These are phyloP conservation scores for Symbiodinium pilosum DNA, from an alignment of 73 alveolate species.

Conservation along the genomic window DNA sequence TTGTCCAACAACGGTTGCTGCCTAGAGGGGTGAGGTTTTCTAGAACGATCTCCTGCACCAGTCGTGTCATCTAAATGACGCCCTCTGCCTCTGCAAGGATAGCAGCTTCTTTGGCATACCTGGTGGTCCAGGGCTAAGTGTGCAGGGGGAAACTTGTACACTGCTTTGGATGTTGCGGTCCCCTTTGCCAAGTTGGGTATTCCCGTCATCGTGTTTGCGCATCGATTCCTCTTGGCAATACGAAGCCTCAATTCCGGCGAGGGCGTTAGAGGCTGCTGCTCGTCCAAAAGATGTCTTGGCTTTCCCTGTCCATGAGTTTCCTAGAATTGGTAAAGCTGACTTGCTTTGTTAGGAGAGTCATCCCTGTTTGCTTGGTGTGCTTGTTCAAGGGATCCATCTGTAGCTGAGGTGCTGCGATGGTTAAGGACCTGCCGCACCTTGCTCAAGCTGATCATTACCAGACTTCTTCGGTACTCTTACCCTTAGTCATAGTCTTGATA, in stretches of 20 bases:
- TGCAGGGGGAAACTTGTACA: background rate
- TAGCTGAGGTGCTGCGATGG: conserved; percentile 55
- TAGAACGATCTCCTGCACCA: background rate
- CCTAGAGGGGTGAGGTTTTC: background rate
- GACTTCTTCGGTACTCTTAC: background rate
- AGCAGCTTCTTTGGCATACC: conserved; percentile 28
- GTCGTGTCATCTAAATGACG: background rate
- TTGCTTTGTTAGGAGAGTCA: background rate
- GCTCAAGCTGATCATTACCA: background rate
- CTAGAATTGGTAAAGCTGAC: too few species aligned
- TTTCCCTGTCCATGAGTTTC: background rate
- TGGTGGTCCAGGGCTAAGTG: conserved; percentile 15
- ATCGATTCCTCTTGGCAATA: conserved; percentile 51
- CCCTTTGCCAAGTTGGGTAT: conserved; percentile 1
- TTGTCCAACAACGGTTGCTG: too few species aligned
- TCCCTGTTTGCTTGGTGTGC: background rate
- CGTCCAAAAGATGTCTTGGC: background rate
- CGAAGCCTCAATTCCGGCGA: conserved; percentile 55
- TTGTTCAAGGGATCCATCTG: background rate
- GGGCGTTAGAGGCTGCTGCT: conserved; percentile 58
- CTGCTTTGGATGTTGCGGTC: too few species aligned
- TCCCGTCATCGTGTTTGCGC: conserved; percentile 47
- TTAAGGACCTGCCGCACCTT: conserved; percentile 65
- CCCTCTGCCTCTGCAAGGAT: background rate
- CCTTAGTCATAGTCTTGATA: background rate